Percentiles rank a stretch among this genome's conserved stretches.
Evolutionary conservation across 2,329 filamentous ascomycete genomes (phyloP).

Genomic region (Aspergillus udagawae): DNA sequence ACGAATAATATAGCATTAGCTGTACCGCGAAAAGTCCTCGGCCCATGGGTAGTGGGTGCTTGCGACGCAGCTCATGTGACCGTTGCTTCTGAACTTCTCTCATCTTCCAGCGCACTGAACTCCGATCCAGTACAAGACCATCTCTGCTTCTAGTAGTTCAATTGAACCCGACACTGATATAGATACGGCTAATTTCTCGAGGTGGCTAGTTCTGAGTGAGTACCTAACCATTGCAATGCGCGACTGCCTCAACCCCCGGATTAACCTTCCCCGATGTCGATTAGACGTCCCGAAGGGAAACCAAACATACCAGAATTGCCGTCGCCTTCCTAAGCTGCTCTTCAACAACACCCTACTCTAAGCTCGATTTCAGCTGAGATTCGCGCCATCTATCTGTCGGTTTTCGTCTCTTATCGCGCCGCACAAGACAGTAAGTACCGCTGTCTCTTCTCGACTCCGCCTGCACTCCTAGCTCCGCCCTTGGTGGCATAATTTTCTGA

Average conservation of each 20-base stretch:
- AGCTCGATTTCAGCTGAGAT: not conserved
- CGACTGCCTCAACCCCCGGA: constrained; percentile 11
- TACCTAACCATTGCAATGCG: constrained; percentile 1
- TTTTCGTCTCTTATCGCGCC: constrained; percentile 2
- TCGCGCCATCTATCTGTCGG: not conserved
- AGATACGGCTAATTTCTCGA: not conserved
- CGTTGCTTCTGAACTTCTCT: not conserved
- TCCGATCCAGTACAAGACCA: not conserved
- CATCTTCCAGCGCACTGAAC: not conserved
- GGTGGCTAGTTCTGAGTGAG: not conserved
- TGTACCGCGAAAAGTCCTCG: not conserved
- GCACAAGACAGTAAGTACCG: constrained; percentile 9
- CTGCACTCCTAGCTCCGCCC: constrained; percentile 3
- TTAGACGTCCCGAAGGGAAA: constrained; percentile 19
- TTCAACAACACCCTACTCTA: constrained; percentile 2
- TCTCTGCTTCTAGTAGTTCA: not conserved
- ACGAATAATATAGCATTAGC: not conserved
- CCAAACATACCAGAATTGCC: constrained; percentile 13
- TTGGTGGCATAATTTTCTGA: constrained; percentile 9
- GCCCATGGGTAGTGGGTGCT: not conserved
- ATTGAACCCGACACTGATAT: not conserved
- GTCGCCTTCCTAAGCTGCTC: constrained; percentile 14
- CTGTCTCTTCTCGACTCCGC: not conserved
- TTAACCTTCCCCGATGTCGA: constrained; percentile 21
- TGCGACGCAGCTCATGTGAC: not conserved